Base-by-base conservation (phyloP, 1,139 yeast species). In the Hyphopichia burtonii region DNA sequence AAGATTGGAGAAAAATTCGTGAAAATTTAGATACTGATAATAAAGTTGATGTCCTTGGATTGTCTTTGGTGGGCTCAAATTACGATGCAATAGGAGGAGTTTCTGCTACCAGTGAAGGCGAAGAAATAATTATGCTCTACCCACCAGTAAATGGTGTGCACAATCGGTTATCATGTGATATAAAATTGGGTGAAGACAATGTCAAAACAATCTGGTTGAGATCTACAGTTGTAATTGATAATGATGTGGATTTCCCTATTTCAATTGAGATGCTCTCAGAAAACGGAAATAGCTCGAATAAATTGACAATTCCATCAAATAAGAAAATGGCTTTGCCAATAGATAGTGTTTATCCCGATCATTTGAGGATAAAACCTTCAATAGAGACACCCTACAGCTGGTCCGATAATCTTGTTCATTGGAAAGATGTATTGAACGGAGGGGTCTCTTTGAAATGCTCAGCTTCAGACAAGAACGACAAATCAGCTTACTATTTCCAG, bases 1-100 rank as follows among this genome's bases (percentile, higher is more conserved):
- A 91, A 55, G 96, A 93, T 56, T 93, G 98, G 97, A 76, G 87
- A 48, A 76, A 76, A 28, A 80, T 90, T 17, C 82, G 99, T 60
- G 96, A 93, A 55, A 82, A 83, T 45, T 68, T 90, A 44, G 83
- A 81, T 48, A 80, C 87, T 2, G 85, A 85, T 48, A 78, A 76
- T 38, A 79, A 76, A 20, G 72, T 71, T 18, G 84, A 82, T 34
- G 68, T 75, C 2, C 64, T 91, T 34, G 91, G 86, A 0, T 74
- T 90, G 16, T 74, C 74, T 34, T 61, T 89, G 15, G 39, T 77
- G 3, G 80, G 73, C 37, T 76, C 88, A 0, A 68, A 73, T 0
- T 85, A 80, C 52, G 77, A 75, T 2, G 73, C 75, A 10, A 61
- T 87, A 2, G 63, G 71, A 5, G 68, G 74, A 1, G 68, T 94